Evolutionary conservation across 306 rosid species (phyloP), one percentile per base, ranked within the genome.

Genomic region (Trifolium fragiferum): DNA sequence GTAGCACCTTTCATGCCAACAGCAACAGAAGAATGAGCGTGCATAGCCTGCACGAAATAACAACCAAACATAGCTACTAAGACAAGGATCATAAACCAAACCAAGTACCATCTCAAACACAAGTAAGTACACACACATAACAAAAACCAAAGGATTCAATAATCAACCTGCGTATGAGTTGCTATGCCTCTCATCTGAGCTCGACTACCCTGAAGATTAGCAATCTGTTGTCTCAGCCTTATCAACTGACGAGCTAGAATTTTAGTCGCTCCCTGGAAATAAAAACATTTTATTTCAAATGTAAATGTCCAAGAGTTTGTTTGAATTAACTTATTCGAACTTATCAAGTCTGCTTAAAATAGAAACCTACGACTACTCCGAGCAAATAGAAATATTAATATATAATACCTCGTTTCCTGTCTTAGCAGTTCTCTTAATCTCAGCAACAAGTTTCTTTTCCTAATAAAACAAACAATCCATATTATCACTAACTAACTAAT

Each of bases 111-210:
- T 19, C 60, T 2, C 61, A 27, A 53, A 6, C 55, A 70, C 2
- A 55, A n/a, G n/a, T n/a, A n/a, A 35, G 47, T 7, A 40, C 5
- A 46, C 16, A 44, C 0, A 35, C 35, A 44, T 40, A 55, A n/a
- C 37, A 46, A 67, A 66, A 73, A n/a, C 40, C n/a, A 68, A 74
- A 62, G 35, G 20, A 53, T 72, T 57, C 32, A 66, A 67, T 43
- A 83, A 67, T 38, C 53, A 5, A 92, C 99, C 96, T 95, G 98
- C 1, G 99, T 95, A 75, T 95, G 99, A 85, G 96, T 95, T 70
- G 99, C 91, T 72, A 95, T 84, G 79, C 99, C 99, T 87, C 98
- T 90, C 96, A 95, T 90, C 83, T 95, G 99, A 87, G 99, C 99
- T 82, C 99, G 87, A 89, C 99, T 92, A 47, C 98, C 96, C 80